Evolutionary conservation across 495 filamentous ascomycete genomes (phyloP), one percentile per base, ranked within the genome.

Genomic region (Neurospora discreta): DNA sequence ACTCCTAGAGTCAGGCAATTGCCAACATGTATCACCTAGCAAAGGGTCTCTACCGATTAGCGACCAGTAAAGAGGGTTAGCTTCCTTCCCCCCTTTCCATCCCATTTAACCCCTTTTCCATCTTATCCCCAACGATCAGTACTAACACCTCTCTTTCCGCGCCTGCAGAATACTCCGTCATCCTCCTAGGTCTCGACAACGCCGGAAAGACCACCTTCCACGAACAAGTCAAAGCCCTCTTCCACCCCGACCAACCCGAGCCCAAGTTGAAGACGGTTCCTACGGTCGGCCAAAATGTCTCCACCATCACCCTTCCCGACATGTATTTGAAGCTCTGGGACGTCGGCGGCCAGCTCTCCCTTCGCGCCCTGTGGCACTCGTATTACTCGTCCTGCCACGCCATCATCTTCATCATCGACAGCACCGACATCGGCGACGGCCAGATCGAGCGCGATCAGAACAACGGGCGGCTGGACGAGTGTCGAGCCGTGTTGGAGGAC

Each of bases 311-410:
- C 1, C 85, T 98, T 13, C 90, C 91, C 1, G 92, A 96, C 76
- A 92, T 97, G 89, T 97, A 98, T 84, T 87, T 99, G 76, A 97
- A 97, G 85, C 91, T 99, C 78, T 99, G 95, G 95, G 95, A 99
- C 81, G 92, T 99, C 3, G 95, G 95, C 71, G 95, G 95, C 3
- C 95, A 99, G 81, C 89, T 95, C 74, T 88, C 86, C 10, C 88
- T 99, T 78, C 91, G 95, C 68, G 90, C 90, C 72, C 90, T 99
- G 6, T 99, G 95, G 95, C 93, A 97, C 82, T 92, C 89, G 79
- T 99, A 99, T 82, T 99, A 97, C 84, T 84, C 89, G 30, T 91
- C 89, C 80, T 97, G 93, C 75, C 95, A 99, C 77, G 95, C 95
- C 65, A 97, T 99, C 78, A 92, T 99, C 70, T 99, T 98, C 79